Evolutionary conservation across 805 yeast genomes (phyloP).

Genomic region (Kazachstania africana): DNA sequence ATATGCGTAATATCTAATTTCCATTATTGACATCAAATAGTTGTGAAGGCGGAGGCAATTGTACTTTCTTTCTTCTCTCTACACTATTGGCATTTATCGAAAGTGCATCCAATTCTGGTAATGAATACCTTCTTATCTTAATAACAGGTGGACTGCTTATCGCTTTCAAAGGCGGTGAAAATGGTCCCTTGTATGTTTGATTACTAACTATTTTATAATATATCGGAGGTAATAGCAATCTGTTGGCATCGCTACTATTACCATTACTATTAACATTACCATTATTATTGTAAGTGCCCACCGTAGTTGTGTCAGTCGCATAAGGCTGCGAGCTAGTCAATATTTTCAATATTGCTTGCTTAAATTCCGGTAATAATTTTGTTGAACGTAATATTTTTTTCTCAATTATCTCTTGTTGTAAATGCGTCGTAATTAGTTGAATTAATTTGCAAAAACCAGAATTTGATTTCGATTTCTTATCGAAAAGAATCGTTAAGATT

Average conservation of each 20-base stretch:
- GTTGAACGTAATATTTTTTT: conserved; percentile 7
- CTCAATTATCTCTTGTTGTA: conserved; percentile 9
- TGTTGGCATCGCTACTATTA: neutral
- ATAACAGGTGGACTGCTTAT: no score
- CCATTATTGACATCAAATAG: conserved; percentile 11
- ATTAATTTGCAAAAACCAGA: conserved; percentile 9
- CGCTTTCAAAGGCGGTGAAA: no score
- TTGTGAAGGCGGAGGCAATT: conserved; percentile 12
- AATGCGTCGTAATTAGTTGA: conserved; percentile 3
- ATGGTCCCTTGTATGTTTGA: no score
- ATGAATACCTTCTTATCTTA: no score
- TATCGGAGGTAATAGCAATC: no score
- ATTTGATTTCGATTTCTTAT: conserved; percentile 6
- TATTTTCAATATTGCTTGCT: no score
- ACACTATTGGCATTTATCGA: neutral
- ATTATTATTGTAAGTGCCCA: neutral
- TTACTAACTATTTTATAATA: no score
- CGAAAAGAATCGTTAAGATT: conserved; percentile 8
- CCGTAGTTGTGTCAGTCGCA: neutral
- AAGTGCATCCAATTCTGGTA: no score
- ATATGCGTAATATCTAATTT: no score
- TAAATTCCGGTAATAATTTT: neutral
- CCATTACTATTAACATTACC: neutral
- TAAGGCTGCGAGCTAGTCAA: no score
- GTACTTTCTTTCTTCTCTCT: conserved; percentile 1